Base-by-base conservation (phyloP, 768 basidiomycete species). In the Cystobasidiopsis lactophilus region DNA sequence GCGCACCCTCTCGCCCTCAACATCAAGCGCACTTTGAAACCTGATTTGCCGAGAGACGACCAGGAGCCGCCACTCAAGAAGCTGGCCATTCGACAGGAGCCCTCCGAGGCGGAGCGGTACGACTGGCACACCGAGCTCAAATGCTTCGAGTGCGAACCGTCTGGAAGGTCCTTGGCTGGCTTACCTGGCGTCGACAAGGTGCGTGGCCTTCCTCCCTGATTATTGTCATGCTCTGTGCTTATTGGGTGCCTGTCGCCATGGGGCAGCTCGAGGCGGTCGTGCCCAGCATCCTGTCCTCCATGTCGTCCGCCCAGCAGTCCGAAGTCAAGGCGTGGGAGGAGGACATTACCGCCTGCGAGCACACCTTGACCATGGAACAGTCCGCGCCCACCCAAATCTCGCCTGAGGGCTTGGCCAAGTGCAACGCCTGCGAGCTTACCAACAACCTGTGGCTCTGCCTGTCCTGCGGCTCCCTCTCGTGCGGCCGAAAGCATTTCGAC, bases 301-400 rank as follows among this genome's bases (percentile, higher is more conserved):
- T 85, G 60, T 85, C 86, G 0, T 89, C 85, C 1, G 81, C 85
- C 0, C 82, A 86, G 45, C 82, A 91, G 63, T 85, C 82, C 0
- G 88, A 95, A 62, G 81, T 98, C 45, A 81, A 93, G 67, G 82
- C 93, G 5, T 98, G 93, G 93, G 86, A 96, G 65, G 89, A 95
- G 66, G 91, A 95, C 59, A 79, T 93, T 39, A 62, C 70, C 0
- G 67, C 85, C 5, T 98, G 93, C 71, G 79, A 85, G 62, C 93
- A 98, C 58, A 73, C 77, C 7, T 65, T 75, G 11, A 70, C 71
- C 11, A 66, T 81, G 3, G 65, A 74, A 33, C 79, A 79, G 57
- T 63, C 61, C 0, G 48, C 61, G 11, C 37, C 57, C 70, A 75
- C 63, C 58, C 65, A 62, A 67, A 3, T 70, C 69, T 2, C 73